Base-by-base conservation (phyloP, 768 basidiomycete species). In the Tulasnella sp. region DNA sequence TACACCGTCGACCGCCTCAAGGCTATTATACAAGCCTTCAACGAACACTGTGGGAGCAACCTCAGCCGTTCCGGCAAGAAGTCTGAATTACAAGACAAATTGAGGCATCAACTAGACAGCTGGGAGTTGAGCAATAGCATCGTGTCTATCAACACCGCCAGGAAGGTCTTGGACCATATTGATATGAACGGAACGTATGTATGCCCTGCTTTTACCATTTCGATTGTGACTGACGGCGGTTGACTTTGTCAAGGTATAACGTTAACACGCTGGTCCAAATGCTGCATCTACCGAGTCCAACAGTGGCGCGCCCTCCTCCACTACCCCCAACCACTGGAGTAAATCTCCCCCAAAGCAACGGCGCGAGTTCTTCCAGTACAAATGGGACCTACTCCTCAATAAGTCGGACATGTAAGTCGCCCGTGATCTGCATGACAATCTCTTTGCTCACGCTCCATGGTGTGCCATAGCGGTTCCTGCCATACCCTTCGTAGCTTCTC, bases 1-100 rank as follows among this genome's bases (percentile, higher is more conserved):
- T 84, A 89, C 70, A 91, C 86, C 6, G 89, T 91, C 61, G 87
- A 89, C 69, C 81, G 75, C 69, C 78, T 91, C 62, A 90, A 91
- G 69, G 82, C 84, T 66, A 86, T 91, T 63, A 73, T 91, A 57
- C 68, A 73, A 36, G 83, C 82, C 23, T 74, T 90, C 63, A 88
- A 87, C 71, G 84, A 86, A 35, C 82, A 87, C 67, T 88, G 86
- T 65, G 70, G 71, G 52, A 77, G 79, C 3, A 75, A 76, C 63
- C 72, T 88, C 27, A 73, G 77, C 53, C 87, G 86, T 69, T 75
- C 84, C 9, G 88, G 88, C 25, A 89, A 85, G 72, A 91, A 91
- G 66, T 84, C 87, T 63, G 89, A 90, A 32, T 77, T 90, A 45
- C 87, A 89, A 66, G 84, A 88, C 67, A 77, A 85, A 60, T 82